Evolutionary conservation across 441 rosid species (phyloP).

Genomic region (Mallotus repandus): DNA sequence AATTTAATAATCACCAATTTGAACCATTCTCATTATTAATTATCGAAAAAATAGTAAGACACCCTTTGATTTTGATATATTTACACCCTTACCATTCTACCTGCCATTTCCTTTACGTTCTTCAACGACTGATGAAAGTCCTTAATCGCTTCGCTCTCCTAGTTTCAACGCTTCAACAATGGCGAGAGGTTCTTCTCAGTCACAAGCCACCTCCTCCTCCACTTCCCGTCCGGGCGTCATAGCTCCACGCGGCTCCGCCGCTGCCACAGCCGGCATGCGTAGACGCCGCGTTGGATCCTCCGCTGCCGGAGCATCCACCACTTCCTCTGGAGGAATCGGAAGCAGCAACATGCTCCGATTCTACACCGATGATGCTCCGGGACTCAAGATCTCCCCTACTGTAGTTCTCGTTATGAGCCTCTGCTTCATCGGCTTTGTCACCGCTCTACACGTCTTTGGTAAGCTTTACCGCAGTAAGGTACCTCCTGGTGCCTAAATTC

Average conservation of each 20-base stretch:
- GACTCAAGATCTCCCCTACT: conserved; percentile 85
- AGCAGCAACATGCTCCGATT: conserved; percentile 76
- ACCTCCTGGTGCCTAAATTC: conserved; percentile 37
- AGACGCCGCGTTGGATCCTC: conserved; percentile 55
- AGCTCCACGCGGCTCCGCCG: conserved; percentile 84
- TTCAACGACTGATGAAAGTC: too few species aligned
- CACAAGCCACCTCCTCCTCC: conserved; percentile 55
- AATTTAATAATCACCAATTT: background rate
- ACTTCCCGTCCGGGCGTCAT: conserved; percentile 57
- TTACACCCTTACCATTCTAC: conserved; percentile 1
- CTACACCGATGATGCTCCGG: conserved; percentile 90
- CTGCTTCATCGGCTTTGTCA: conserved; percentile 89
- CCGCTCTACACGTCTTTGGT: conserved; percentile 84
- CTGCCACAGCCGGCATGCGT: conserved; percentile 79
- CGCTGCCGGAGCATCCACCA: conserved; percentile 30
- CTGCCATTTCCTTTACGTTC: background rate
- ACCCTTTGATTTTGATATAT: conserved; percentile 2
- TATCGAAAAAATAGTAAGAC: too few species aligned
- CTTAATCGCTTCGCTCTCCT: background rate
- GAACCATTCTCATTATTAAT: background rate
- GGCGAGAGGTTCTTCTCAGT: conserved; percentile 82
- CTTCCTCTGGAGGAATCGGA: conserved; percentile 30
- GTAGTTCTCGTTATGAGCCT: conserved; percentile 89
- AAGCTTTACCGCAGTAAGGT: conserved; percentile 70
- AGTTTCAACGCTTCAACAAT: conserved; percentile 27